These are phyloP conservation scores for Ceratocystis colombiana DNA, from an alignment of 2,329 filamentous ascomycete species.

Conservation along the genomic window DNA sequence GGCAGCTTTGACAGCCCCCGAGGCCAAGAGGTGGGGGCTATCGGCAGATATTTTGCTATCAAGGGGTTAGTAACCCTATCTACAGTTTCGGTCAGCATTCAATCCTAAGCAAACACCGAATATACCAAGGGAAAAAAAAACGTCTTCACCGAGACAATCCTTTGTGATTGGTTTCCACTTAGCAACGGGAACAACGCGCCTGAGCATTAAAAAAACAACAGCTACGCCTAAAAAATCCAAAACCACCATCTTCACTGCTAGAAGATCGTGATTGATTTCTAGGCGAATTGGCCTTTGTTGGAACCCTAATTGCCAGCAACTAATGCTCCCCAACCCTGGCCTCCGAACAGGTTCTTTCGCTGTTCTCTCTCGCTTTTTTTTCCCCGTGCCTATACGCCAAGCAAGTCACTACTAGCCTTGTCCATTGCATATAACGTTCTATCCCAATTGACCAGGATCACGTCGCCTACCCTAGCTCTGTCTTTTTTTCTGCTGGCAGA, in stretches of 20 bases:
- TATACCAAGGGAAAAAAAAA: neutral
- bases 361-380: neutral
- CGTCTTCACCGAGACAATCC: neutral
- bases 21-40: neutral
- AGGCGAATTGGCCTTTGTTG: neutral
- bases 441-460: neutral
- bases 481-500: conserved; percentile 10
- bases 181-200: neutral
- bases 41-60: neutral
- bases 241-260: neutral
- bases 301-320: neutral
- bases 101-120: neutral
- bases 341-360: no score
- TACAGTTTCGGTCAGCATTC: neutral
- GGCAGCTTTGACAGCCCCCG: neutral
- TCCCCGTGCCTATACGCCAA: neutral
- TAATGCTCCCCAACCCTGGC: neutral
- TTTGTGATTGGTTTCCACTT: neutral
- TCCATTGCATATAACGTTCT: neutral
- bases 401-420: neutral
- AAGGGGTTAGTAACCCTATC: neutral
- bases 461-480: conserved; percentile 4
- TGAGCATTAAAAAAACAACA: neutral
- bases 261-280: neutral
- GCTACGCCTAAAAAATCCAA: neutral